Percentiles rank a stretch among this genome's conserved stretches.
These are phyloP conservation scores for Umbelopsis ramanniana DNA, from an alignment of 192 early-diverging fungal genomes.

Conservation along the genomic window DNA sequence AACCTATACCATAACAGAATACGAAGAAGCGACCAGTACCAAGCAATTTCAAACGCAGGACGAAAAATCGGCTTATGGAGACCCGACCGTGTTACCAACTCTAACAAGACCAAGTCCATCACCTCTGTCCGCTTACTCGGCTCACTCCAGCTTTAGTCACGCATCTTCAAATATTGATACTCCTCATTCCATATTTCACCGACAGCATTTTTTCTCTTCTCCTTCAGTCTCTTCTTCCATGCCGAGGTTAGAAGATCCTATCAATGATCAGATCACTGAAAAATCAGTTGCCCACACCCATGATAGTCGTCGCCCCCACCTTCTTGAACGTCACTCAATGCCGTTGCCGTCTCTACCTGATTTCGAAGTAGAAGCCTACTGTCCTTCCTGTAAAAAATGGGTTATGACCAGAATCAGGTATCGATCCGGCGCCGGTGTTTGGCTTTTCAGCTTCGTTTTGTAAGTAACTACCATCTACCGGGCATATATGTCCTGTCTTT, in stretches of 20 bases:
- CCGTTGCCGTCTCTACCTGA: not conserved
- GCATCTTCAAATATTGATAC: not conserved
- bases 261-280: not conserved
- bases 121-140: constrained; percentile 15
- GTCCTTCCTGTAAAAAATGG: not conserved
- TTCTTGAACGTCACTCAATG: not conserved
- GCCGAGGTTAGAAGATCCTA: constrained; percentile 1
- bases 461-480: not conserved
- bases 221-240: constrained; percentile 1
- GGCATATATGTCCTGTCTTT: not conserved
- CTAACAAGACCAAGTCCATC: constrained; percentile 13
- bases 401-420: constrained; percentile 14
- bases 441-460: constrained; percentile 9
- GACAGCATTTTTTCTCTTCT: not conserved
- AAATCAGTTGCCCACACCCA: not conserved
- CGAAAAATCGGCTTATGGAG: constrained; percentile 6
- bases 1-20: too few species aligned
- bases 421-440: not conserved
- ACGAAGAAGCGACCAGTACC: not conserved
- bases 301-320: not conserved
- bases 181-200: not conserved
- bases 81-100: constrained; percentile 19
- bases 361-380: constrained; percentile 16
- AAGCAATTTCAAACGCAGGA: not conserved
- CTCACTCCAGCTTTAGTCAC: constrained; percentile 12